Evolutionary conservation across 2,329 filamentous ascomycete genomes (phyloP).

Genomic region (Camillea tinctor): DNA sequence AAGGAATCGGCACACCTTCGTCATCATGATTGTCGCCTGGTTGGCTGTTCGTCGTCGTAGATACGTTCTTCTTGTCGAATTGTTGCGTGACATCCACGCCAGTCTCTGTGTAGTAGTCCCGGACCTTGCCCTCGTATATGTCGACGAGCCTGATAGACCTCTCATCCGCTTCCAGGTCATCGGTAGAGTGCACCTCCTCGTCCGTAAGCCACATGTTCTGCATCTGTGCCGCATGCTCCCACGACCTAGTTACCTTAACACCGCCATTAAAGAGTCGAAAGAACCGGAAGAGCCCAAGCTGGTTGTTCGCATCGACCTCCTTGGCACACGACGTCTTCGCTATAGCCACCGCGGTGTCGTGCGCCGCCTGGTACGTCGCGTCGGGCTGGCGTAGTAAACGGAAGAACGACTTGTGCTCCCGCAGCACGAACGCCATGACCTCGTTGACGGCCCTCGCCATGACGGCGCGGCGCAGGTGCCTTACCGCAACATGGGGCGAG

Average conservation of each 20-base stretch:
- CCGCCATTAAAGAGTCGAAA: background rate
- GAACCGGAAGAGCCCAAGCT: background rate
- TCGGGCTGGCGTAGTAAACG: background rate
- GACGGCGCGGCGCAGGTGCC: background rate
- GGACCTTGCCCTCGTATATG: background rate
- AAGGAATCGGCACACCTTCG: background rate
- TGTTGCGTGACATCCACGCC: background rate
- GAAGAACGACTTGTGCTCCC: background rate
- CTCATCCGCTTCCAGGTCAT: background rate
- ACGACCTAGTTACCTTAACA: background rate
- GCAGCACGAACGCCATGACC: background rate
- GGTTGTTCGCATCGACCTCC: background rate
- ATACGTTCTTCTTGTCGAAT: background rate
- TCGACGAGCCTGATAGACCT: background rate
- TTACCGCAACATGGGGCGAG: background rate
- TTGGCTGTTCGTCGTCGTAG: background rate
- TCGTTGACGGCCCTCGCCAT: background rate
- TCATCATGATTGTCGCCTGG: background rate
- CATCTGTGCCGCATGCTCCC: background rate
- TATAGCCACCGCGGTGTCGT: background rate
- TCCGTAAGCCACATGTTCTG: background rate
- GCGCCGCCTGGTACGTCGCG: background rate
- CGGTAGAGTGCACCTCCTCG: background rate
- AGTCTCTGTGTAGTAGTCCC: background rate
- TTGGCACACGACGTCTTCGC: background rate